Evolutionary conservation across 805 yeast genomes (phyloP), one percentile per base, ranked within the genome.

Genomic region (Yamadazyma tumulicola): DNA sequence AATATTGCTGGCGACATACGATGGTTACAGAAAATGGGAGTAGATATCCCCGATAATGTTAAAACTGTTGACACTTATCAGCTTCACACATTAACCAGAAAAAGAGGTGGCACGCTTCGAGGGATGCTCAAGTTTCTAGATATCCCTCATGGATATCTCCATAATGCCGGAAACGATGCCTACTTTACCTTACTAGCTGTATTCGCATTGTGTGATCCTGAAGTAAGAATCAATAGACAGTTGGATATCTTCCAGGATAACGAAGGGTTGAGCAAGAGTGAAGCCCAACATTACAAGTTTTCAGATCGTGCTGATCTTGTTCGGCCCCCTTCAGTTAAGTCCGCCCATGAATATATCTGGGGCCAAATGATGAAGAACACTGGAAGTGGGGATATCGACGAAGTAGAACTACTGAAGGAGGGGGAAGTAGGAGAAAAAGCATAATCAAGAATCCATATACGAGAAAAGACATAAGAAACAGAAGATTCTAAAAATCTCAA

Each of bases 131-230:
- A 72, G 26, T 49, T 65, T 31, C 55, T 75, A 32, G 59, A 61
- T 18, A 64, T 81, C 5, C 83, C 85, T 1, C 77, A 76, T 48
- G 69, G 78, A 1, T 68, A 64, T 43, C 57, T 81, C 30, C 88
- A 81, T 51, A 81, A 81, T 50, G 88, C 84, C 2, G 85, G 80
- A 3, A 81, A 81, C 48, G 89, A 81, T 52, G 76, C 85, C 5
- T 75, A 77, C 46, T 79, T 68, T 43, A 81, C 88, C 0, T 52
- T 81, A 30, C 37, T 72, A 19, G 60, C 74, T n/a, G 67, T 74
- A 7, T 41, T 79, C 47, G 64, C 67, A 22, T 48, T 76, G 38
- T 62, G 77, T 32, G 85, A 79, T 50, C 77, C 76, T 1, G 42
- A 47, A 4, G 47, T 55, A 4, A 48, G 77, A 39, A 35, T 17